A percentile compares a stretch with the other conserved stretches of the same genome.
phyloP scores from a whole-genome alignment of 2,329 filamentous ascomycete genomes.

The Xylariaceae sp. region DNA sequence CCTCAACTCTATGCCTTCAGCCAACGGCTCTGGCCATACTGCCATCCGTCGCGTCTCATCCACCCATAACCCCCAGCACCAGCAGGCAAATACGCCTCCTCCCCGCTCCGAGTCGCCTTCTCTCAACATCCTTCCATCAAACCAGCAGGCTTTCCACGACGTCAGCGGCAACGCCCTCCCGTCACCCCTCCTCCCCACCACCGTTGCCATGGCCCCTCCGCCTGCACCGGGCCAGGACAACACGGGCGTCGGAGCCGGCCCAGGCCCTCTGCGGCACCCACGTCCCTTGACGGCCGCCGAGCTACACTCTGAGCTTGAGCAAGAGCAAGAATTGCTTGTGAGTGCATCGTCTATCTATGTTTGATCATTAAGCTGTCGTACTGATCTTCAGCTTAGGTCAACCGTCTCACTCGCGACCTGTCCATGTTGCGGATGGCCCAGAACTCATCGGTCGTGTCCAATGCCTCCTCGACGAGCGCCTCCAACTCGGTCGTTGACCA shows the following conservation, averaged over 20 bases:
- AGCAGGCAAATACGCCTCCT: constrained; percentile 28
- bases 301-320: constrained; percentile 84
- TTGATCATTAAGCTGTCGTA: not conserved
- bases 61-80: constrained; percentile 36
- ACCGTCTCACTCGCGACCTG: constrained; percentile 87
- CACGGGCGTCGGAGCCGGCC: constrained; percentile 52
- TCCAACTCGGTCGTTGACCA: constrained; percentile 48
- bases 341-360: constrained; percentile 47
- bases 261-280: constrained; percentile 79
- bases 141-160: constrained; percentile 45
- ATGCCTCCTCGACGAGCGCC: constrained; percentile 59
- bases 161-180: constrained; percentile 35
- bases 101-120: constrained; percentile 39
- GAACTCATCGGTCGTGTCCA: constrained; percentile 64
- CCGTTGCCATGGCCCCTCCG: constrained; percentile 26
- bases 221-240: constrained; percentile 33
- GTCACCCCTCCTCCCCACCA: constrained; percentile 25
- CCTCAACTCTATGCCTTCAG: constrained; percentile 54
- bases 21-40: constrained; percentile 35
- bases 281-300: constrained; percentile 85
- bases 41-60: constrained; percentile 43
- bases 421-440: constrained; percentile 72
- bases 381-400: constrained; percentile 59
- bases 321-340: constrained; percentile 84
- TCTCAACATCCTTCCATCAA: constrained; percentile 56